phyloP scores from a whole-genome alignment of 2,329 filamentous ascomycete species.

The Aspergillus pseudotamarii region DNA sequence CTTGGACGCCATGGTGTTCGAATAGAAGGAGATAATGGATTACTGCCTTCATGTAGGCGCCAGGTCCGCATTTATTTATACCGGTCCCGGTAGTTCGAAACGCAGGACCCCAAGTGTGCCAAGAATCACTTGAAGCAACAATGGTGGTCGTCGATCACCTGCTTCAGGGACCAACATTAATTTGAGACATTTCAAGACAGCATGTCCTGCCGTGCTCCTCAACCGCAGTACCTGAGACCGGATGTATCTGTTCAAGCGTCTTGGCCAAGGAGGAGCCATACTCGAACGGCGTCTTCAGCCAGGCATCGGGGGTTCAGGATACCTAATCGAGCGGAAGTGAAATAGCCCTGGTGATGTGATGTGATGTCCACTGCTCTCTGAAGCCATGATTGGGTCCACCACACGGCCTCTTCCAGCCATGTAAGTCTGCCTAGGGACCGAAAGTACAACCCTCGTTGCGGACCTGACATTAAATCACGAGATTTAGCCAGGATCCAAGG shows the following conservation, averaged over 20 bases:
- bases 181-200: background rate
- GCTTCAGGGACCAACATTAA: background rate
- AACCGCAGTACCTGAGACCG: background rate
- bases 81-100: background rate
- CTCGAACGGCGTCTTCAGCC: background rate
- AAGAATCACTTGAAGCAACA: background rate
- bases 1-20: background rate
- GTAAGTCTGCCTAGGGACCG: too few species aligned
- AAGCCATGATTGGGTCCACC: background rate
- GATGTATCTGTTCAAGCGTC: background rate
- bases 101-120: background rate
- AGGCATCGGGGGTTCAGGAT: background rate
- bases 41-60: background rate
- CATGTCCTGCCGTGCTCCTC: background rate
- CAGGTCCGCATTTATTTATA: background rate
- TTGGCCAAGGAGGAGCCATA: background rate
- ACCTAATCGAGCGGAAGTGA: background rate
- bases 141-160: background rate
- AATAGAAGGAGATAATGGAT: background rate
- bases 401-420: too few species aligned
- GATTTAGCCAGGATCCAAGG: background rate
- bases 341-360: background rate
- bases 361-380: background rate
- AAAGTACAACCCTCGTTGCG: too few species aligned
- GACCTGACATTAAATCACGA: background rate